These are phyloP conservation scores for Perkinsus chesapeaki DNA, from an alignment of 169 alveolate genomes.

Conservation along the genomic window DNA sequence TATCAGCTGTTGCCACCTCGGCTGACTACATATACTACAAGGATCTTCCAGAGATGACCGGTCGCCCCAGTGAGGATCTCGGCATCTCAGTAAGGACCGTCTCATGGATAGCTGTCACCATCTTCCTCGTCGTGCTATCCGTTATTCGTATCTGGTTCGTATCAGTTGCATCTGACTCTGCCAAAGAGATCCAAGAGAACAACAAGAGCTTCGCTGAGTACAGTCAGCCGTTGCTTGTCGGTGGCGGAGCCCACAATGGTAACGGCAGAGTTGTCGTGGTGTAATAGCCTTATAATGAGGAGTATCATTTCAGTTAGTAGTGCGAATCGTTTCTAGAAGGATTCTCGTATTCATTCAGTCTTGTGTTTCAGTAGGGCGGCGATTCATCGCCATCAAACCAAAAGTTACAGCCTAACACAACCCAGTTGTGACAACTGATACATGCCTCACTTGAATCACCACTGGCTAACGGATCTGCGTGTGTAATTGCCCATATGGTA, in stretches of 20 bases:
- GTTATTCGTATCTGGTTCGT: background rate
- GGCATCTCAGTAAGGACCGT: background rate
- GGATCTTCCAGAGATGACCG: background rate
- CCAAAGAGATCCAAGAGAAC: background rate
- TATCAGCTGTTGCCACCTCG: background rate
- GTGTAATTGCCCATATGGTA: no score
- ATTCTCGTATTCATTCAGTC: no score
- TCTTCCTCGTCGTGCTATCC: background rate
- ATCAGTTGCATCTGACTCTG: background rate
- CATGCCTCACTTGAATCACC: no score
- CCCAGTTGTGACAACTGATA: no score
- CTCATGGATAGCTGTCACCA: background rate
- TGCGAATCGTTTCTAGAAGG: no score
- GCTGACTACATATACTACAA: background rate
- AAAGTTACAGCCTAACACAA: no score
- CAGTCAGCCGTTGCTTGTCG: background rate
- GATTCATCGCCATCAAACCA: no score
- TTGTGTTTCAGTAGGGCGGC: no score
- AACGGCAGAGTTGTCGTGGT: background rate
- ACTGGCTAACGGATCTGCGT: no score
- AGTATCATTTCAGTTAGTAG: background rate
- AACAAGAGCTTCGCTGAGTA: background rate
- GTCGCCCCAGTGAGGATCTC: background rate
- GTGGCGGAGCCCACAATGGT: background rate
- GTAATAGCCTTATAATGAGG: background rate